Evolutionary conservation across 2,329 filamentous ascomycete genomes (phyloP), one percentile per base, ranked within the genome.

Genomic region (Metarhizium album): DNA sequence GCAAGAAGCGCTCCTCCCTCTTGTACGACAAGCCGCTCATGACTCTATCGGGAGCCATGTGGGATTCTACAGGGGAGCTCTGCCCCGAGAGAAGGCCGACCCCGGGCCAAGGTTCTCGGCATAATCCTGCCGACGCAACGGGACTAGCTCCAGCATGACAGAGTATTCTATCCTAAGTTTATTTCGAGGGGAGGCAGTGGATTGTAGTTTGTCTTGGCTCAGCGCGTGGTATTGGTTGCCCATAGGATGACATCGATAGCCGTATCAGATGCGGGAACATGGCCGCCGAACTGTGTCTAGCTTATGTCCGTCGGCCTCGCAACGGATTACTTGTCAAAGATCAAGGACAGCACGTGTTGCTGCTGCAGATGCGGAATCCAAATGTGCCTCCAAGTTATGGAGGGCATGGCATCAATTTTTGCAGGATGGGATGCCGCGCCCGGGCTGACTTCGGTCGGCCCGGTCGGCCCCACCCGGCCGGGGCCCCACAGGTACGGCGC

Each of bases 191-290:
- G 16, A 60, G 53, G 27, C 4, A 33, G 46, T 53, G 45, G n/a
- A 60, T 46, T 29, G 20, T 7, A 29, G 24, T 52, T 35, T 27
- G 40, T 14, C 42, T 16, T 35, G 48, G 47, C 35, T 52, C 40
- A 2, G 23, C 31, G 42, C n/a, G 43, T 45, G 4, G n/a, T 47
- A 20, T 50, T 53, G 2, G 51, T 33, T 43, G 54, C 52, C 54
- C 50, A 58, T 35, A 59, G 47, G 50, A 59, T 2, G 27, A 59
- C 53, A 4, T 56, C 8, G 31, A 58, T 55, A 27, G 54, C 58
- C 4, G 49, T 40, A 18, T 54, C 47, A 16, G 50, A 55, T n/a
- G 47, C 6, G n/a, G n/a, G n/a, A 27, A 22, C 1, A 47, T 1
- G n/a, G 2, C 45, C 47, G 23, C 18, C 35, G 5, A 58, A 60